Base-by-base conservation (phyloP, 2,329 filamentous ascomycete genomes). In the Akanthomyces uredinophilus region DNA sequence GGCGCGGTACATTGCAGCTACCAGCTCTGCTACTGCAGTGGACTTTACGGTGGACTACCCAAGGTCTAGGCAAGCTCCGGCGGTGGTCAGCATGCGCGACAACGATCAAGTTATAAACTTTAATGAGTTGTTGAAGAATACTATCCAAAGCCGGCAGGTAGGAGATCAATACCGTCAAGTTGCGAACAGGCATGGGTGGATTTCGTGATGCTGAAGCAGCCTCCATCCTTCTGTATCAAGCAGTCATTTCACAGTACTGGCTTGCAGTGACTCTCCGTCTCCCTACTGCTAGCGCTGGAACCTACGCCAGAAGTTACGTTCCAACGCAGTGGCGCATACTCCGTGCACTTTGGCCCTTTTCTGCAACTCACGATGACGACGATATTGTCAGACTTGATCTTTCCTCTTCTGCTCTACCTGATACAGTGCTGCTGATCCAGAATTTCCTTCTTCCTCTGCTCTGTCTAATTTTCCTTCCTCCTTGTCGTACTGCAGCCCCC, bases 241-340 rank as follows among this genome's bases (percentile, higher is more conserved):
- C 32, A 37, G 32, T 13, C 32, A 13, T 3, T 10, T 16, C 13
- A 13, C 37, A 16, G 14, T 14, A 39, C 13, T 14, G 37, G 16
- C 37, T 39, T 39, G 10, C 18, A 20, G 11, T 10, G 44, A 46
- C 44, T 46, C 24, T 5, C 29, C 35, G 20, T 8, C 35, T 16
- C n/a, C 51, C 39, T 22, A 27, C 16, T 16, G n/a, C 29, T 51
- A 22, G 46, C 56, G 35, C 46, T 43, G 18, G 24, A 39, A 35
- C 46, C 46, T 18, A 32, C 56, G 47, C 49, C 57, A 43, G 39
- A 60, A 52, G 57, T 53, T 60, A 60, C 57, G 57, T 60, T 60
- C 57, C 57, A 60, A 11, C 37, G 57, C 57, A 60, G 57, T 51
- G 46, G 37, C 46, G 46, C 35, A 32, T n/a, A n/a, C n/a, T n/a